Evolutionary conservation across 164 flowering plant genomes (phyloP).

Genomic region (Amborella trichopoda): DNA sequence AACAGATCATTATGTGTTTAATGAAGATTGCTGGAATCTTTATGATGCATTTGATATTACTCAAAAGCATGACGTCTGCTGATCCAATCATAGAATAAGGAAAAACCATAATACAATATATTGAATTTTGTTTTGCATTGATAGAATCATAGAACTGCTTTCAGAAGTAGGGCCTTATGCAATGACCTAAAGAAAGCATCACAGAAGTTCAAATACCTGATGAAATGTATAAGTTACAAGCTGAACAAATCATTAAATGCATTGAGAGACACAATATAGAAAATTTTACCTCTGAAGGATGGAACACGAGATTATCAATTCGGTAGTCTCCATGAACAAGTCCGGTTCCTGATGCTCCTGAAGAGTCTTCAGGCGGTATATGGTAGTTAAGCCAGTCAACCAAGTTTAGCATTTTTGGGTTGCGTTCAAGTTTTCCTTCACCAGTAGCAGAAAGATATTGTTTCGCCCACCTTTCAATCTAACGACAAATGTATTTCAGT

Average conservation of each 20-base stretch:
- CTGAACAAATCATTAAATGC: no score
- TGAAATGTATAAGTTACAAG: not conserved
- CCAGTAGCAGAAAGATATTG: conserved; percentile 82
- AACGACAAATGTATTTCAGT: not conserved
- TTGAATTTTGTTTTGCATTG: no score
- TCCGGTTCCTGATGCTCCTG: conserved; percentile 46
- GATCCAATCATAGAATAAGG: no score
- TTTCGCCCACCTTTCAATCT: conserved; percentile 95
- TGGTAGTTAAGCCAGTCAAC: conserved; percentile 57
- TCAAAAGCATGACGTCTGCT: no score
- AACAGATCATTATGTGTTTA: no score
- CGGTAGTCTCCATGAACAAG: conserved; percentile 98
- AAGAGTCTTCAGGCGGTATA: conserved; percentile 81
- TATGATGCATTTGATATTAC: no score
- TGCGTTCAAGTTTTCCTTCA: conserved; percentile 67
- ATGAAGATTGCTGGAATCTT: no score
- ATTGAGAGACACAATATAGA: not conserved
- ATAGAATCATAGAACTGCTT: no score
- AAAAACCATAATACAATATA: no score
- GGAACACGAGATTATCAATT: conserved; percentile 87
- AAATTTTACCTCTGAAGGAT: conserved; percentile 58
- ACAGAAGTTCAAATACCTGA: no score
- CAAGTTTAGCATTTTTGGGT: conserved; percentile 82
- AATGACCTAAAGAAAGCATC: no score
- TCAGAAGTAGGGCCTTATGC: no score